Base-by-base conservation (phyloP, 1,284 basidiomycete genomes). In the Cutaneotrichosporon daszewskae region DNA sequence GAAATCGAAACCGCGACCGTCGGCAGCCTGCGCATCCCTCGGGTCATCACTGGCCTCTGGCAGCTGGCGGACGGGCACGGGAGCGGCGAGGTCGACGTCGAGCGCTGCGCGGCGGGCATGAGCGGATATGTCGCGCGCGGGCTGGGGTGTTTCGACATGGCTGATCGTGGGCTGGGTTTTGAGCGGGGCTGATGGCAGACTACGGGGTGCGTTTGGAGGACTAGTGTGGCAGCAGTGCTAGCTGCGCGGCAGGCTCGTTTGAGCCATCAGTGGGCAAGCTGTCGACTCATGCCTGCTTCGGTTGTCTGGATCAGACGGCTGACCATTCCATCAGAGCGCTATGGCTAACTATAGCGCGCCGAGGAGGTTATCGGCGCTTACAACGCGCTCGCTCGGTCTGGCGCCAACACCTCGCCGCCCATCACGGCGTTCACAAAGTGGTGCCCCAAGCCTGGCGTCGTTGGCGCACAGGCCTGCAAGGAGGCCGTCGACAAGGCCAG, bases 401-500 rank as follows among this genome's bases (percentile, higher is more conserved):
- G n/a, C n/a, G n/a, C n/a, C n/a, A n/a, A n/a, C n/a, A n/a, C n/a
- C 35, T 9, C 36, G 4, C 2, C 10, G 9, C 26, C 25, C 9
- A 11, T 19, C 11, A 23, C 20, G n/a, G 33, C 27, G 19, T 16
- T 43, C 19, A 34, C 43, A 3, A 28, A 47, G 20, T 47, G 45
- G 45, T 33, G 39, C n/a, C 45, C 45, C 10, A 8, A 16, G 19
- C 29, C 39, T 1, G 20, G 19, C 13, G 40, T 47, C 1, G 20
- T 18, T 5, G 45, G 45, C 11, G n/a, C 23, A 4, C 31, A 26
- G 4, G 45, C 45, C 13, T 41, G 39, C 14, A 16, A 17, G 1
- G 29, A 31, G 11, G 45, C 45, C 1, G 39, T 47, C 11, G 45
- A 47, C 28, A 13, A 7, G 9, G 45, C 40, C 20, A 13, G 31